Evolutionary conservation across 257 asterid genomes (phyloP).

Genomic region (Solanum virginianum): DNA sequence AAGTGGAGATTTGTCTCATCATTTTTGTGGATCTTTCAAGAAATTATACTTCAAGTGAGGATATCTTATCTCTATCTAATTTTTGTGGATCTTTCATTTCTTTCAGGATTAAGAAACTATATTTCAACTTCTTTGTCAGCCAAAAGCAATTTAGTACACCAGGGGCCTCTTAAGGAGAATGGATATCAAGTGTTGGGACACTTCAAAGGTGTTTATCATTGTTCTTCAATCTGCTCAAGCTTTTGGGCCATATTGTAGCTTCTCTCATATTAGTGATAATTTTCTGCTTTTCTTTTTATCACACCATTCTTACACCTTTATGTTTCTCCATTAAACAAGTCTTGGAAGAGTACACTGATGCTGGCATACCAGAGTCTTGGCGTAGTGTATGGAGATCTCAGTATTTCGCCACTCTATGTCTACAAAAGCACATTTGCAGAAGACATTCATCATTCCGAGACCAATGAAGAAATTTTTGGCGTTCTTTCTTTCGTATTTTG

Average conservation of each 20-base stretch:
- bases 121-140: slow-evolving; percentile 7
- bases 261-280: background rate
- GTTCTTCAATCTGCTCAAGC: background rate
- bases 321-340: slow-evolving; percentile 30
- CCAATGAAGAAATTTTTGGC: slow-evolving; percentile 89
- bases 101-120: background rate
- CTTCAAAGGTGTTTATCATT: slow-evolving; percentile 38
- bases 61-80: slow-evolving; percentile 9
- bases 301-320: background rate
- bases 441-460: slow-evolving; percentile 88
- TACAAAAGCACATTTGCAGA: slow-evolving; percentile 96
- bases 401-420: slow-evolving; percentile 96
- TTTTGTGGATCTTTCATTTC: background rate
- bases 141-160: slow-evolving; percentile 5
- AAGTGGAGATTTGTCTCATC: slow-evolving; percentile 8
- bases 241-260: background rate
- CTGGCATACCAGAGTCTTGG: slow-evolving; percentile 96
- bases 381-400: slow-evolving; percentile 93
- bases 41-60: slow-evolving; percentile 12
- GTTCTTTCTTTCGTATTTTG: slow-evolving; percentile 90
- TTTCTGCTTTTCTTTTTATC: background rate
- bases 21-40: background rate
- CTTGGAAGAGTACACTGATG: slow-evolving; percentile 68
- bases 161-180: slow-evolving; percentile 11
- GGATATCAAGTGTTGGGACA: slow-evolving; percentile 68